Conservation (phyloP, 164 flowering plant genomes). For the Magnolia sinica region DNA sequence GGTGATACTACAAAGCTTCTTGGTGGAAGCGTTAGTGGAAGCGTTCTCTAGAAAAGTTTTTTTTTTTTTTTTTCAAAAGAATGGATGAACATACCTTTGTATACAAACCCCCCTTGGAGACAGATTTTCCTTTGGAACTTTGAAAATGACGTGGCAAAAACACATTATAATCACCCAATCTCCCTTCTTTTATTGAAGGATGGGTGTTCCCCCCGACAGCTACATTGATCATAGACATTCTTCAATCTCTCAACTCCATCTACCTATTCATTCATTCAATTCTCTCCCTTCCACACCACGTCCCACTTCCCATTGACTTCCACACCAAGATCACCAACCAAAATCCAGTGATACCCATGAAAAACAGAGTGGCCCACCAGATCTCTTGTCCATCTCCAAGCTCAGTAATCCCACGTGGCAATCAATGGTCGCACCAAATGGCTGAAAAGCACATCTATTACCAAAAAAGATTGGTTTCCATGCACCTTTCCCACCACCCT, state of each 20-base stretch:
- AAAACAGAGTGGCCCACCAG: background rate
- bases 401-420: background rate
- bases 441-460: background rate
- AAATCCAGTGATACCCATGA: background rate
- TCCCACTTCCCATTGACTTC: slow-evolving; percentile 1
- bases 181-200: too few relatives aligned
- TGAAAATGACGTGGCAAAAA: too few relatives aligned
- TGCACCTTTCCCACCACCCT: background rate
- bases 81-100: too few relatives aligned
- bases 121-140: too few relatives aligned
- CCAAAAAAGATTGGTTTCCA: background rate
- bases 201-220: background rate
- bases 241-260: background rate
- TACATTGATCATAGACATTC: background rate
- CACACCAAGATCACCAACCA: background rate
- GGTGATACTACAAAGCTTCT: too few relatives aligned
- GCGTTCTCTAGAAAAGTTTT: too few relatives aligned
- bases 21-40: too few relatives aligned
- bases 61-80: too few relatives aligned
- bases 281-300: background rate
- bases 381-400: background rate
- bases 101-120: too few relatives aligned
- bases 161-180: too few relatives aligned
- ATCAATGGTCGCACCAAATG: background rate
- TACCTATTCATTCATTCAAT: background rate